A percentile compares a stretch with the other conserved stretches of the same genome.
Evolutionary conservation across 805 yeast species (phyloP).

Genomic region (Scheffersomyces coipomensis): DNA sequence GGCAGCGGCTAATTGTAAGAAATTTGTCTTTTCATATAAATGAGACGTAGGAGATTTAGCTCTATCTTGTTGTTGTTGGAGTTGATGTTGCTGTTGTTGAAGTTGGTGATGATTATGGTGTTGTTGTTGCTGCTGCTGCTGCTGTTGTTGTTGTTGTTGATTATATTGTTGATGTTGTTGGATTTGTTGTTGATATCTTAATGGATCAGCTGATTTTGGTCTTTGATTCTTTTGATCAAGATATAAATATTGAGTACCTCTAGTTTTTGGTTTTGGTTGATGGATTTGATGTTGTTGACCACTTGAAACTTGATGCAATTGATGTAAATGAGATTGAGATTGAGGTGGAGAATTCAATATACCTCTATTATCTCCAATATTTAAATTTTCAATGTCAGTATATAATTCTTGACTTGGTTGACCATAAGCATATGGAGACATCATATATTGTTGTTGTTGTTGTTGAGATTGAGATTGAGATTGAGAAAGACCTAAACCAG

Average conservation of each 20-base stretch:
- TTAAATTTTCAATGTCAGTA: conserved; percentile 13
- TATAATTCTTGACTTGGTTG: conserved; percentile 9
- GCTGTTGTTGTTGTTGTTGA: conserved; percentile 6
- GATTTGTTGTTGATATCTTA: conserved; percentile 8
- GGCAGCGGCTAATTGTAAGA: conserved; percentile 35
- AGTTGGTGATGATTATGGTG: conserved; percentile 6
- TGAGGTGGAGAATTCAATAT: not conserved
- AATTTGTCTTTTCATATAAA: conserved; percentile 43
- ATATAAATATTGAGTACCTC: conserved; percentile 9
- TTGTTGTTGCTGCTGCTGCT: conserved; percentile 1
- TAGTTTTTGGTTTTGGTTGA: conserved; percentile 38
- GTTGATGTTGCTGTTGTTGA: conserved; percentile 1
- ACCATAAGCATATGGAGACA: conserved; percentile 2
- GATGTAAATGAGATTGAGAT: conserved; percentile 1
- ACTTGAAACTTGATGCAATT: conserved; percentile 17
- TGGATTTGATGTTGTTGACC: conserved; percentile 2
- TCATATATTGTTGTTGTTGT: conserved; percentile 1
- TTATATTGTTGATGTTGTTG: conserved; percentile 5
- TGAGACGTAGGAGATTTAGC: conserved; percentile 41
- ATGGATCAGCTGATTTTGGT: conserved; percentile 49
- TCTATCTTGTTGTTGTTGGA: conserved; percentile 25
- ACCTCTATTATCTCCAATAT: conserved; percentile 3
- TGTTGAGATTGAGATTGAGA: conserved; percentile 1
- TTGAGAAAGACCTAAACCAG: not conserved
- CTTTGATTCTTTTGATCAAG: conserved; percentile 19